Conservation (phyloP, 768 basidiomycete genomes). For the Rubroboletus pulcherrimus region DNA sequence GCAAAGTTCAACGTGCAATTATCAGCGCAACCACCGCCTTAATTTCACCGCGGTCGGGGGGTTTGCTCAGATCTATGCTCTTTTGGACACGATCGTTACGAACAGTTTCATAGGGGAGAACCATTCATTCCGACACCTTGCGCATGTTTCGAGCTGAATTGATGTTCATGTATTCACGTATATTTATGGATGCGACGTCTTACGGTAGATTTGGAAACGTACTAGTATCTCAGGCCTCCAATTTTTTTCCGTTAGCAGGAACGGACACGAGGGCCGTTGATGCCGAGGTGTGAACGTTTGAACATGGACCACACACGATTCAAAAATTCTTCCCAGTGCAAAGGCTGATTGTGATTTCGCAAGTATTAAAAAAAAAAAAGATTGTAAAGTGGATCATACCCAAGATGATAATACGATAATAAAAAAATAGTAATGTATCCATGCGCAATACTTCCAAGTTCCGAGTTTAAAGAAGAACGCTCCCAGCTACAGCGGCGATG, state of each 20-base stretch:
- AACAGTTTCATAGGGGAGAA: neutral
- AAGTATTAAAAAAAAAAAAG: neutral
- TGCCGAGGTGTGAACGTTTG: neutral
- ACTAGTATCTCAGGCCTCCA: no score
- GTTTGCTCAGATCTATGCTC: neutral
- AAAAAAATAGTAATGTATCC: slow-evolving; percentile 11
- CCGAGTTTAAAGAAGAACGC: slow-evolving; percentile 21
- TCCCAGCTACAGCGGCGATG: slow-evolving; percentile 22
- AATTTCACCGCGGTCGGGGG: neutral
- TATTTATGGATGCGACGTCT: slow-evolving; percentile 5
- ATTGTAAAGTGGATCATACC: slow-evolving; percentile 1
- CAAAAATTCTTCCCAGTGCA: neutral
- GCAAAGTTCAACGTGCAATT: neutral
- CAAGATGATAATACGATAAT: neutral
- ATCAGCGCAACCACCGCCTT: neutral
- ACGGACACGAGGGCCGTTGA: neutral
- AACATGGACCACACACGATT: neutral
- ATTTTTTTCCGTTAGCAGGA: neutral
- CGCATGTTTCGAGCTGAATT: neutral
- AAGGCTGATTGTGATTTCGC: neutral
- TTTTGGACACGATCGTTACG: slow-evolving; percentile 1
- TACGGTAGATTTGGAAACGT: neutral
- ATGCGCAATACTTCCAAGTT: neutral
- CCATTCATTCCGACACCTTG: neutral
- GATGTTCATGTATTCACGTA: slow-evolving; percentile 13